Percentiles rank a stretch among this genome's conserved stretches.
phyloP scores from a whole-genome alignment of 768 basidiomycete genomes.

The Mycena venus region DNA sequence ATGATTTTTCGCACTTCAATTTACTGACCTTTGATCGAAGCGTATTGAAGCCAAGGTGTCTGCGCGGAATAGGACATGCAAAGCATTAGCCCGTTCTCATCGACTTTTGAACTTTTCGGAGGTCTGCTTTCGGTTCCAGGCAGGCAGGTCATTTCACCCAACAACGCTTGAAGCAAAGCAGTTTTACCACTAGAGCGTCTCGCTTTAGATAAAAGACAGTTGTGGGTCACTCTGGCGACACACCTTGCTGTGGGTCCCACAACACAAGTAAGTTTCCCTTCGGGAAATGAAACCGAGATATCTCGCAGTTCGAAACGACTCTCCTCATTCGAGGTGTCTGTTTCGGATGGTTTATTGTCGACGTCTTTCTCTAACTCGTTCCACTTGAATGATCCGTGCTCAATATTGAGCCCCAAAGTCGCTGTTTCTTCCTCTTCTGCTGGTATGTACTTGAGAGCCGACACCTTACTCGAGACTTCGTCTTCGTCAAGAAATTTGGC shows the following conservation, averaged over 20 bases:
- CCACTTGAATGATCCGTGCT: conserved; percentile 74
- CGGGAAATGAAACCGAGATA: conserved; percentile 77
- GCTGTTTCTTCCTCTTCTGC: conserved; percentile 39
- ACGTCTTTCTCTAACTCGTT: conserved; percentile 58
- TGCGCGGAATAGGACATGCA: conserved; percentile 81
- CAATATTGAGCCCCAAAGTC: conserved; percentile 61
- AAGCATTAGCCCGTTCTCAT: conserved; percentile 72
- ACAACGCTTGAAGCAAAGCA: conserved; percentile 73
- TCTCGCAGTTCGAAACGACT: conserved; percentile 79
- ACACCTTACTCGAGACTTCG: conserved; percentile 78
- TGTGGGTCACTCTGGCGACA: background rate
- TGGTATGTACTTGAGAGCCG: conserved; percentile 64
- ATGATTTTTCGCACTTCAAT: background rate
- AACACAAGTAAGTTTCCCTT: conserved; percentile 76
- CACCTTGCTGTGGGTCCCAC: conserved; percentile 78
- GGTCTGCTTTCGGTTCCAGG: conserved; percentile 62
- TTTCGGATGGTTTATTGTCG: conserved; percentile 4
- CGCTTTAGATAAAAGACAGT: background rate
- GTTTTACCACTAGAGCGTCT: conserved; percentile 75
- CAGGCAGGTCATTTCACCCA: conserved; percentile 79
- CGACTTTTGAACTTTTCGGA: conserved; percentile 72
- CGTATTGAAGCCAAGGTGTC: conserved; percentile 66
- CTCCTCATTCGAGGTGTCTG: conserved; percentile 28
- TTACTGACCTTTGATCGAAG: background rate
- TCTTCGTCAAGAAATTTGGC: conserved; percentile 77